phyloP scores from a whole-genome alignment of 2,329 filamentous ascomycete species.

The Gyromitra esculenta region DNA sequence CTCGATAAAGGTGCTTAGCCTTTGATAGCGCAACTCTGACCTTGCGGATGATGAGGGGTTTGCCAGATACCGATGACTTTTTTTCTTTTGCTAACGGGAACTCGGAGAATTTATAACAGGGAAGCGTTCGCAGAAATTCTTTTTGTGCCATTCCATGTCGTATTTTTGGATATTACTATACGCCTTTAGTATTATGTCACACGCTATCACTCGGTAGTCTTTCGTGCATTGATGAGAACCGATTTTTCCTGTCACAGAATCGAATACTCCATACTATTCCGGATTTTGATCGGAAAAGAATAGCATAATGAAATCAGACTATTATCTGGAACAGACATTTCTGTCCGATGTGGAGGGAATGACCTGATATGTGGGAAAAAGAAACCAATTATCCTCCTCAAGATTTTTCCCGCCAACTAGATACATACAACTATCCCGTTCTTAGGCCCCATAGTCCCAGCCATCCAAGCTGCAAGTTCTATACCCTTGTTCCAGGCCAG shows the following conservation, averaged over 20 bases:
- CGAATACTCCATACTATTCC: neutral
- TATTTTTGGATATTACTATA: neutral
- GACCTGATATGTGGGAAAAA: neutral
- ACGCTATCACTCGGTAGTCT: constrained; percentile 8
- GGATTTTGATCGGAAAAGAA: neutral
- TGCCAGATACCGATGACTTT: neutral
- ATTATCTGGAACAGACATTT: neutral
- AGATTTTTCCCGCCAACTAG: neutral
- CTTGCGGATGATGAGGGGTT: neutral
- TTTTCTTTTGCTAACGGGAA: neutral
- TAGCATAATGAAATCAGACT: too few species aligned
- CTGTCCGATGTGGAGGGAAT: neutral
- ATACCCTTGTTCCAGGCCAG: constrained; percentile 9
- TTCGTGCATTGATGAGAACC: neutral
- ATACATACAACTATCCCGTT: neutral
- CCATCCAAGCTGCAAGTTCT: constrained; percentile 33
- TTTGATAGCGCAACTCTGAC: neutral
- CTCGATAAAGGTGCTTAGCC: neutral
- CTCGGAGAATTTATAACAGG: too few species aligned
- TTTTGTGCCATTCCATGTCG: neutral
- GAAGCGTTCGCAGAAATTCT: too few species aligned
- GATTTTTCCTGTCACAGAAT: neutral
- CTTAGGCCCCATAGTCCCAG: constrained; percentile 8
- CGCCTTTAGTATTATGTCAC: neutral
- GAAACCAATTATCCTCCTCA: neutral